Evolutionary conservation across 169 alveolate genomes (phyloP).

Genomic region (Cryptosporidium muris): DNA sequence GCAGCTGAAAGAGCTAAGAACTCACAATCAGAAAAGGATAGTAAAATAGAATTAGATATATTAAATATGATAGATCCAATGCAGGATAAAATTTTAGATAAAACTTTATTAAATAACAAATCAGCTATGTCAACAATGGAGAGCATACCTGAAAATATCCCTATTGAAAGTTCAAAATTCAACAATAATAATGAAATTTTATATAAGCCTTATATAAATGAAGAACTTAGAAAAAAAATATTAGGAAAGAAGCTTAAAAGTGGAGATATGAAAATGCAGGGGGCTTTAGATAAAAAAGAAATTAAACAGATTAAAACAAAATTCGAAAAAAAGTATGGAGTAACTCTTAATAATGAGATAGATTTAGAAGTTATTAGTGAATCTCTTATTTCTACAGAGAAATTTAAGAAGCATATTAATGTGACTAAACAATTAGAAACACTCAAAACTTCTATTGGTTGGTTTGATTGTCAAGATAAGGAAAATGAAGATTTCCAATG

Average conservation of each 20-base stretch:
- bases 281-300: too few species aligned
- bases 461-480: conserved; percentile 8
- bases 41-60: conserved; percentile 23
- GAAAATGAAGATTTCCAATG: conserved; percentile 1
- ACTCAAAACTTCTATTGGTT: conserved; percentile 30
- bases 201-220: conserved; percentile 2
- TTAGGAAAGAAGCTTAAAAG: conserved; percentile 1
- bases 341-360: conserved; percentile 11
- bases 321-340: conserved; percentile 51
- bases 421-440: conserved; percentile 15
- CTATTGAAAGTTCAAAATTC: not conserved
- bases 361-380: conserved; percentile 40
- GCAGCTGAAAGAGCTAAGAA: conserved; percentile 36
- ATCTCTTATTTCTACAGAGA: not conserved
- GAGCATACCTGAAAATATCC: not conserved
- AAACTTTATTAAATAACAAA: not conserved
- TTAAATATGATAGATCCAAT: conserved; percentile 39
- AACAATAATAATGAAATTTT: not conserved
- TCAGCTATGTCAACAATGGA: too few species aligned
- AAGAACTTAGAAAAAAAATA: conserved; percentile 1
- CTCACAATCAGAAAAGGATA: conserved; percentile 14
- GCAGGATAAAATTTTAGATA: conserved; percentile 8
- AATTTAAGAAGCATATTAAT: not conserved
- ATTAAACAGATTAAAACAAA: conserved; percentile 23
- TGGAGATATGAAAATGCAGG: not conserved